Base-by-base conservation (phyloP, 306 rosid genomes). In the Styphnolobium japonicum region DNA sequence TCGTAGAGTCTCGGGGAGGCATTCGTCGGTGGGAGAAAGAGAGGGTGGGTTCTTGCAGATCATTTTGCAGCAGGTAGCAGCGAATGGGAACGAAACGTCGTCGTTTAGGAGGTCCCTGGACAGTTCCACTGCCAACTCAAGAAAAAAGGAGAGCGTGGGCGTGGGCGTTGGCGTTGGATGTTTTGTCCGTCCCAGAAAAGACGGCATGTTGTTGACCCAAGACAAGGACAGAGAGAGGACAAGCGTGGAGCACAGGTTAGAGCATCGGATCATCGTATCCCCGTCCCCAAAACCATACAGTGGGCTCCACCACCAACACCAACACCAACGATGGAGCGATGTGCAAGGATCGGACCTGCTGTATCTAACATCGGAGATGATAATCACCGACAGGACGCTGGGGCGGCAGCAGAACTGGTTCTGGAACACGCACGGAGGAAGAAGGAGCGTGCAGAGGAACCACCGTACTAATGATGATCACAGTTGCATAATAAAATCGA, bases 241-340 rank as follows among this genome's bases (percentile, higher is more conserved):
- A 29, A 73, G 77, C 75, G 67, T 56, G 62, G 86, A 81, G 15
- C 37, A 84, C 46, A 82, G 95, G 31, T 49, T 92, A 11, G 97
- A 92, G 56, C 97, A 94, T 78, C 49, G 94, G 88, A 92, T 94
- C 7, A 87, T 94, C 7, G 91, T 94, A 9, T 92, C 97, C 0
- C 89, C 94, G 0, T 80, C 92, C 0, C 76, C 82, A 0, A 14
- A 3, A 8, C n/a, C 31, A 4, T 40, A 29, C 8, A 73, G 29
- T 18, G 82, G 75, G 55, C 1, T 66, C 83, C 87, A 84, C 19
- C 9, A 16, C 11, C n/a, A 5, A 6, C 19, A 27, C 31, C 31
- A 27, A 27, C 31, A 76, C 18, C 82, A 95, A 7, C 83, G 97
- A 58, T 93, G 98, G 99, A 95, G 96, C 87, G 98, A 95, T 22